Evolutionary conservation across 495 filamentous ascomycete genomes (phyloP).

Genomic region (Penicilliopsis zonata): DNA sequence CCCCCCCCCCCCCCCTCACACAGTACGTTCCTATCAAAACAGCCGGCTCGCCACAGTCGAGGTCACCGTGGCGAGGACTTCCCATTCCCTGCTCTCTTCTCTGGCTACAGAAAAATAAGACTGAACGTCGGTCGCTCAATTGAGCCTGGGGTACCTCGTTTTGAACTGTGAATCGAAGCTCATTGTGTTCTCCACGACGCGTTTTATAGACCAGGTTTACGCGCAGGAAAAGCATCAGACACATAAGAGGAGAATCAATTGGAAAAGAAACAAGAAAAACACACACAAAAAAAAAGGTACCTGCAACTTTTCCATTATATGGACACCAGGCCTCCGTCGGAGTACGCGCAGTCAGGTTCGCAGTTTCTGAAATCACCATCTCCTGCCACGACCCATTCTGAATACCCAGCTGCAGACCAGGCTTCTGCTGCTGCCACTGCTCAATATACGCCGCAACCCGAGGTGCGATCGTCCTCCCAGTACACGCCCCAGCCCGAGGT

Average conservation of each 20-base stretch:
- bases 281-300: too few species aligned
- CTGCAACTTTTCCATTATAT: slow-evolving; percentile 17
- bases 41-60: too few species aligned
- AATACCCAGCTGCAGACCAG: slow-evolving; percentile 75
- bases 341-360: slow-evolving; percentile 99
- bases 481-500: slow-evolving; percentile 64
- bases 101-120: too few species aligned
- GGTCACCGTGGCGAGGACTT: slow-evolving; percentile 7
- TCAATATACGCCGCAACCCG: slow-evolving; percentile 36
- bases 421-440: slow-evolving; percentile 59
- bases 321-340: slow-evolving; percentile 86
- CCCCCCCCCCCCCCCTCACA: too few species aligned
- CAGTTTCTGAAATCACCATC: slow-evolving; percentile 65
- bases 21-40: too few species aligned
- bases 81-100: too few species aligned
- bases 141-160: too few species aligned
- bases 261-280: slow-evolving; percentile 10
- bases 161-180: slow-evolving; percentile 8
- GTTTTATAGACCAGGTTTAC: too few species aligned
- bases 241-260: slow-evolving; percentile 14
- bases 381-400: slow-evolving; percentile 63
- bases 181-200: slow-evolving; percentile 19
- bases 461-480: slow-evolving; percentile 32
- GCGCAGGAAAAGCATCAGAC: too few species aligned
- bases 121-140: too few species aligned